A percentile compares a stretch with the other conserved stretches of the same genome.
phyloP scores from a whole-genome alignment of 345 rosid genomes.

The Abelmoschus esculentus region DNA sequence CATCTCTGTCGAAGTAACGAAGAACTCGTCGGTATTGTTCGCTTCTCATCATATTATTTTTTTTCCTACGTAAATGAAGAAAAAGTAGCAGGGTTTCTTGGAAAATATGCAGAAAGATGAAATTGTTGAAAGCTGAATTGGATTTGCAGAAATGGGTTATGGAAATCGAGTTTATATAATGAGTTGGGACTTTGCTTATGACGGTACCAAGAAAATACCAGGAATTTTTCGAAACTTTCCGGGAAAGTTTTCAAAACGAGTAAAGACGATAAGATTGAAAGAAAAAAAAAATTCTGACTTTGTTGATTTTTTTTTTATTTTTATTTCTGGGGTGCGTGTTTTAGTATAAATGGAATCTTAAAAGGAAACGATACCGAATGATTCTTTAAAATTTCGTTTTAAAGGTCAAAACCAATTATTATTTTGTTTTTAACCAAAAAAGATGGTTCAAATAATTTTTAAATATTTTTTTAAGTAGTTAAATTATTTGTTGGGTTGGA shows the following conservation, averaged over 20 bases:
- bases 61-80: background rate
- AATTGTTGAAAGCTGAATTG: background rate
- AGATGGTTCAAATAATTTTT: no score
- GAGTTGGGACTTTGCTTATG: background rate
- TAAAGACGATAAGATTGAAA: background rate
- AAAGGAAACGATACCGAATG: constrained; percentile 14
- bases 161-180: background rate
- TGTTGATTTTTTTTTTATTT: background rate
- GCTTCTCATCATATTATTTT: background rate
- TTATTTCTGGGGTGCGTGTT: background rate
- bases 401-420: background rate
- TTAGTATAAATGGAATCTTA: background rate
- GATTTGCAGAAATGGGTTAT: background rate
- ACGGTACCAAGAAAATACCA: constrained; percentile 8
- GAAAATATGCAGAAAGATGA: background rate
- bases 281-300: background rate
- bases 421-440: background rate
- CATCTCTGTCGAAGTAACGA: constrained; percentile 26
- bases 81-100: no score
- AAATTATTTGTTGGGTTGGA: no score
- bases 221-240: background rate
- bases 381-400: background rate
- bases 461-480: no score
- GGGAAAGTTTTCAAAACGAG: background rate
- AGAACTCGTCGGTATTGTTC: constrained; percentile 21